These are phyloP conservation scores for Hygrophila difformis DNA, from an alignment of 257 asterid species.

Conservation along the genomic window DNA sequence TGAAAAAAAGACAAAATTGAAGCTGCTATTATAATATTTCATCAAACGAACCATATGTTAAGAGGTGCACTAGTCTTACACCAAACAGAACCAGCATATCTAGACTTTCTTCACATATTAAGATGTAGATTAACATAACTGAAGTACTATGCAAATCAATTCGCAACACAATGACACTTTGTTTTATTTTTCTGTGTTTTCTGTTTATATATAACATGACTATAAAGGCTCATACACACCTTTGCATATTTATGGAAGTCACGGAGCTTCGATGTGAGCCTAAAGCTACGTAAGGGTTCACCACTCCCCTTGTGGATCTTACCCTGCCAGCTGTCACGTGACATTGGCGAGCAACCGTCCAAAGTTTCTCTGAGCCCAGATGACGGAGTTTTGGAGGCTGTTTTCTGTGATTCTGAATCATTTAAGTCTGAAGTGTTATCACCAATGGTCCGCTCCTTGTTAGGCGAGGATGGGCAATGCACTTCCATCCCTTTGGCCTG, in stretches of 20 bases:
- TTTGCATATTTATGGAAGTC: slow-evolving; percentile 88
- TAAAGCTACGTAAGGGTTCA: slow-evolving; percentile 72
- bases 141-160: too few species aligned
- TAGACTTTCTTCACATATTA: too few species aligned
- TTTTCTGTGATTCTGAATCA: slow-evolving; percentile 45
- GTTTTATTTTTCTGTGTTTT: too few species aligned
- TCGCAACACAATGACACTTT: too few species aligned
- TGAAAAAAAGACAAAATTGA: slow-evolving; percentile 29
- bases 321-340: slow-evolving; percentile 74
- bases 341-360: slow-evolving; percentile 59
- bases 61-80: too few species aligned
- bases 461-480: slow-evolving; percentile 45
- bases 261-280: slow-evolving; percentile 85
- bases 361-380: slow-evolving; percentile 56
- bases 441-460: slow-evolving; percentile 32
- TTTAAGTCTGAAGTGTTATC: slow-evolving; percentile 46
- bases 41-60: too few species aligned
- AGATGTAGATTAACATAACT: too few species aligned
- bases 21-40: too few species aligned
- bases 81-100: too few species aligned
- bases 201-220: too few species aligned
- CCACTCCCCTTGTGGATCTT: slow-evolving; percentile 48
- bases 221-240: too few species aligned
- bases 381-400: slow-evolving; percentile 41
- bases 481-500: slow-evolving; percentile 32